Evolutionary conservation across 345 rosid genomes (phyloP).

Genomic region (Lumnitzera racemosa): DNA sequence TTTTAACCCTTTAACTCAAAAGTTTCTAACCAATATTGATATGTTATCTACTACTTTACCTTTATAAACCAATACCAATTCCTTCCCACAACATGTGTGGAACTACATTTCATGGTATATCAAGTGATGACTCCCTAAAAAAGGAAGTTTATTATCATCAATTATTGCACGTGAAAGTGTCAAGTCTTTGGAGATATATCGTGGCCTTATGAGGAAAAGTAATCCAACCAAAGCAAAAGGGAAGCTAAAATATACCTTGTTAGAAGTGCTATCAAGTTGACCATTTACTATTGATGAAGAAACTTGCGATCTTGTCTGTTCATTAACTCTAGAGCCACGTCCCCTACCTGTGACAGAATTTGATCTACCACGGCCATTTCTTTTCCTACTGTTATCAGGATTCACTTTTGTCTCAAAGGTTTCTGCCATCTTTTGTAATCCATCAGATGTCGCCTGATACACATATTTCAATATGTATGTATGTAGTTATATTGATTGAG

Average conservation of each 20-base stretch:
- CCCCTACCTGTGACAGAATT: slow-evolving; percentile 65
- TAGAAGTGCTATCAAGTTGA: slow-evolving; percentile 49
- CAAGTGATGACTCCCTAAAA: too few relatives aligned
- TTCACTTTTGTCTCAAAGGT: slow-evolving; percentile 39
- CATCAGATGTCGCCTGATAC: slow-evolving; percentile 49
- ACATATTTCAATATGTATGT: slow-evolving; percentile 6
- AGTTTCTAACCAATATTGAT: too few relatives aligned
- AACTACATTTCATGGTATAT: too few relatives aligned
- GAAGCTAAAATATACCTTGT: slow-evolving; percentile 41
- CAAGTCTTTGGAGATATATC: background rate
- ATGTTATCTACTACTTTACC: too few relatives aligned
- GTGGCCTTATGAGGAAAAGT: background rate
- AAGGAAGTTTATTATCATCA: too few relatives aligned
- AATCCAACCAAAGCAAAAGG: background rate
- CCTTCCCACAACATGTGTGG: too few relatives aligned
- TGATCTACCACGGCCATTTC: slow-evolving; percentile 81
- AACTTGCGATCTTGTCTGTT: slow-evolving; percentile 44
- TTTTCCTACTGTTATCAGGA: slow-evolving; percentile 57
- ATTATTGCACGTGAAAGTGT: background rate
- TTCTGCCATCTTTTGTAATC: slow-evolving; percentile 55
- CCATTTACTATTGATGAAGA: slow-evolving; percentile 51
- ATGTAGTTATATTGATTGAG: too few relatives aligned
- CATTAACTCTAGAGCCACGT: slow-evolving; percentile 74
- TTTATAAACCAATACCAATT: too few relatives aligned
- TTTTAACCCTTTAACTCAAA: too few relatives aligned